These are phyloP conservation scores for Daldinia sp. DNA, from an alignment of 2,329 filamentous ascomycete species.

Conservation along the genomic window DNA sequence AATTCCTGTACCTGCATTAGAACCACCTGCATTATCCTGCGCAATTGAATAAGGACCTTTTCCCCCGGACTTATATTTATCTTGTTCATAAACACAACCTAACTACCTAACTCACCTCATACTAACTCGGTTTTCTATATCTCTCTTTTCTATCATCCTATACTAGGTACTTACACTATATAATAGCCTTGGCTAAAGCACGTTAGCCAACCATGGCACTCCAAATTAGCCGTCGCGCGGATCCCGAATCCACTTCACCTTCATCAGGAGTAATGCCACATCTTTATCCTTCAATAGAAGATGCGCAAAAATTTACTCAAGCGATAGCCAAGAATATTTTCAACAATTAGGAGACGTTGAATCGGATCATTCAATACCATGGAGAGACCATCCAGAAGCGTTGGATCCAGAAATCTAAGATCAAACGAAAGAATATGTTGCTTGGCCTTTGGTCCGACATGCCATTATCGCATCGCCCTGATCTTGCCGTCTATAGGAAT, in stretches of 20 bases:
- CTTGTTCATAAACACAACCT: neutral
- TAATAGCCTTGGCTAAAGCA: neutral
- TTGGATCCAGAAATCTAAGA: slow-evolving; percentile 25
- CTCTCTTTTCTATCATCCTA: neutral
- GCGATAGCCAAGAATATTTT: slow-evolving; percentile 15
- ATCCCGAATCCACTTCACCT: neutral
- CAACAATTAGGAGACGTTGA: slow-evolving; percentile 21
- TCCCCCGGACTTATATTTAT: too few relatives aligned
- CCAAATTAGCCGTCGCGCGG: neutral
- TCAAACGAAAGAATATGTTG: slow-evolving; percentile 25
- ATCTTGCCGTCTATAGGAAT: slow-evolving; percentile 11
- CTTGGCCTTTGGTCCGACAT: slow-evolving; percentile 21
- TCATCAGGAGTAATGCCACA: neutral
- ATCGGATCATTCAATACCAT: slow-evolving; percentile 7
- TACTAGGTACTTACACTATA: neutral
- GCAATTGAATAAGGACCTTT: neutral
- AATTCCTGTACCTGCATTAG: slow-evolving; percentile 4
- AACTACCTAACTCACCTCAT: neutral
- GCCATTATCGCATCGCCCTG: slow-evolving; percentile 24
- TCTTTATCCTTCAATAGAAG: neutral
- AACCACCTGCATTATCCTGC: neutral
- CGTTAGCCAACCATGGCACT: neutral
- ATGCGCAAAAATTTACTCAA: neutral
- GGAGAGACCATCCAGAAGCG: slow-evolving; percentile 29
- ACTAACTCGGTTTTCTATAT: neutral